phyloP scores from a whole-genome alignment of 306 rosid species.

The Quercus mongolica region DNA sequence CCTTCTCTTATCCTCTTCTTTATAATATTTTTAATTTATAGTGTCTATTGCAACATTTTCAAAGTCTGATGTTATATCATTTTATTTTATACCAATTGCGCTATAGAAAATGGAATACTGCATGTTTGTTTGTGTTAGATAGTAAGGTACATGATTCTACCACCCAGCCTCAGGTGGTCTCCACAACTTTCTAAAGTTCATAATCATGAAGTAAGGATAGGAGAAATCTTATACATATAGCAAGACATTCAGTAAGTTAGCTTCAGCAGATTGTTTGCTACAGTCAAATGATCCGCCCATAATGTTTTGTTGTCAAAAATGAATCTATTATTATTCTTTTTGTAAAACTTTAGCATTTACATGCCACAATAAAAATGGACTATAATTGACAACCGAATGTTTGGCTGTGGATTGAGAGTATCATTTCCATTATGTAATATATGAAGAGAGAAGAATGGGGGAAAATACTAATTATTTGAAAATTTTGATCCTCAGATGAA shows the following conservation, averaged over 20 bases:
- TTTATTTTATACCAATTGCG: background rate
- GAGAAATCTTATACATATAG: no score
- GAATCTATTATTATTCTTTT: background rate
- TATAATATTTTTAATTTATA: no score
- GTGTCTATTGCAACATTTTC: no score
- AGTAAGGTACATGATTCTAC: background rate
- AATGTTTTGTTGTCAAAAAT: background rate
- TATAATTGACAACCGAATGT: background rate
- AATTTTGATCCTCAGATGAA: background rate
- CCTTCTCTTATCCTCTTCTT: no score
- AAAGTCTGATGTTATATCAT: no score
- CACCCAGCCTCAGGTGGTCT: background rate
- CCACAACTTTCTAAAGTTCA: background rate
- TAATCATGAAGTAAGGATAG: no score
- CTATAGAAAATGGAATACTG: background rate
- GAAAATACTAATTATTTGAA: background rate
- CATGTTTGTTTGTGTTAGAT: background rate
- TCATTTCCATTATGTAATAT: background rate
- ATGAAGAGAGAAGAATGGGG: background rate
- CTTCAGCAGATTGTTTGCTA: background rate
- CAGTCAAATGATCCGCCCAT: background rate
- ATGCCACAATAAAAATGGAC: no score
- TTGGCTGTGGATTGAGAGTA: background rate
- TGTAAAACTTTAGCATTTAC: background rate
- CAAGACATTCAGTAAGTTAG: background rate